Conservation (phyloP, 257 asterid genomes). For the Petrea volubilis region DNA sequence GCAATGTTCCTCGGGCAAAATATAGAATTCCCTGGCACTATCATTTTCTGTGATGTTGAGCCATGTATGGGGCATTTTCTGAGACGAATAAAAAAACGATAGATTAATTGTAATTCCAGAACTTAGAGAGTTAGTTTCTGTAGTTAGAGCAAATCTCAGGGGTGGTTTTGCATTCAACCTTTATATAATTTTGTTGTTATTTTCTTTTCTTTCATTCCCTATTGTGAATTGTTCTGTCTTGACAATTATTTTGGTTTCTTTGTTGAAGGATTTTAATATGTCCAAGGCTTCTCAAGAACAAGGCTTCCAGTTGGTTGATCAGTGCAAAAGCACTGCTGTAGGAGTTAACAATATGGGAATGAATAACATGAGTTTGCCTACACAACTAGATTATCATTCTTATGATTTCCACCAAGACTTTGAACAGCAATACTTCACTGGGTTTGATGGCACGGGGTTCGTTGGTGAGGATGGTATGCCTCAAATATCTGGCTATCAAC, state of each 20-base stretch:
- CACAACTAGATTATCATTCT: conserved; percentile 57
- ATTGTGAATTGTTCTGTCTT: not conserved
- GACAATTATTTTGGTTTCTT: not conserved
- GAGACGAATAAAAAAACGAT: not conserved
- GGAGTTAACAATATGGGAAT: conserved; percentile 53
- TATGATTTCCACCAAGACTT: conserved; percentile 62
- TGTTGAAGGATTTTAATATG: conserved; percentile 54
- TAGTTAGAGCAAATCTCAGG: not conserved
- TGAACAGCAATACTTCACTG: conserved; percentile 63
- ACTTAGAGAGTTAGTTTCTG: not conserved
- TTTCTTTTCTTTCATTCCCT: not conserved
- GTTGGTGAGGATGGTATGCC: conserved; percentile 53
- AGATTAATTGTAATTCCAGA: not conserved
- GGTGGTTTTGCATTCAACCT: not conserved
- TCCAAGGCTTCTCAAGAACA: conserved; percentile 57
- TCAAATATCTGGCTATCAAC: conserved; percentile 54
- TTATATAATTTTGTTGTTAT: not conserved
- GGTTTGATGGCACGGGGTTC: conserved; percentile 53
- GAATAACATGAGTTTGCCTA: conserved; percentile 41
- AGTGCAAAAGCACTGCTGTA: conserved; percentile 49
- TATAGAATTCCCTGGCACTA: not conserved
- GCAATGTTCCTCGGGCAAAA: not conserved
- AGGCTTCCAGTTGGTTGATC: conserved; percentile 56
- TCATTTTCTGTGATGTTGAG: not conserved
- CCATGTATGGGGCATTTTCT: not conserved